A percentile compares a stretch with the other conserved stretches of the same genome.
phyloP scores from a whole-genome alignment of 345 rosid genomes.

The Aegle marmelos region DNA sequence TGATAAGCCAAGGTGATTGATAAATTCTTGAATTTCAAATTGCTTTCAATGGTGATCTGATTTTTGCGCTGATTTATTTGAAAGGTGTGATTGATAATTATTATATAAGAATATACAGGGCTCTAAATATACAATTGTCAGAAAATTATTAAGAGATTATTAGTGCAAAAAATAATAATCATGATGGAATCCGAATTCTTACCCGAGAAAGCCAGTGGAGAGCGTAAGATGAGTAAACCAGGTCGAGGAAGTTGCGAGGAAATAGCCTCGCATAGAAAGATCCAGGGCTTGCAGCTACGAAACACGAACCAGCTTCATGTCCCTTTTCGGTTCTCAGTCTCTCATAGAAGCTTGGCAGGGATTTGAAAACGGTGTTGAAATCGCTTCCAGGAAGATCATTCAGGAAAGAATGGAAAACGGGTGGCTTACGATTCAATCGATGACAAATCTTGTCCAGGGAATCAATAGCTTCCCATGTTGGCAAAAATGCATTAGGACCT shows the following conservation, averaged over 20 bases:
- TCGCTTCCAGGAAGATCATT: conserved; percentile 27
- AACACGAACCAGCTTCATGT: background rate
- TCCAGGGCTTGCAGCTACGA: conserved; percentile 21
- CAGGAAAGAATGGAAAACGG: conserved; percentile 5
- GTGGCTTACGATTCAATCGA: background rate
- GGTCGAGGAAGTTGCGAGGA: conserved; percentile 18
- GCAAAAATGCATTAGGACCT: background rate
- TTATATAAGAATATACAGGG: too few relatives aligned
- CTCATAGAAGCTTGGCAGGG: conserved; percentile 12
- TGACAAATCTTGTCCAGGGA: background rate
- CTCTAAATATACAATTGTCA: too few relatives aligned
- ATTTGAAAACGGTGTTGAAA: conserved; percentile 20
- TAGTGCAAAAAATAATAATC: too few relatives aligned
- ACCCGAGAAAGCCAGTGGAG: conserved; percentile 22
- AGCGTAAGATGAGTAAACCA: conserved; percentile 24
- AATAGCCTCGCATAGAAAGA: conserved; percentile 24
- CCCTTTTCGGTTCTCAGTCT: conserved; percentile 1
- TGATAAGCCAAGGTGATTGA: background rate
- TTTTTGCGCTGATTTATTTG: too few relatives aligned
- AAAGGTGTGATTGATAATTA: too few relatives aligned
- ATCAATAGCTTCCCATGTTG: background rate
- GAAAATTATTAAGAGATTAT: too few relatives aligned
- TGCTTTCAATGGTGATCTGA: too few relatives aligned
- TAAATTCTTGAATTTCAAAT: background rate
- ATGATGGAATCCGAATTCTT: background rate